phyloP scores from a whole-genome alignment of 176 grass and related monocot genomes.

The Canna indica region DNA sequence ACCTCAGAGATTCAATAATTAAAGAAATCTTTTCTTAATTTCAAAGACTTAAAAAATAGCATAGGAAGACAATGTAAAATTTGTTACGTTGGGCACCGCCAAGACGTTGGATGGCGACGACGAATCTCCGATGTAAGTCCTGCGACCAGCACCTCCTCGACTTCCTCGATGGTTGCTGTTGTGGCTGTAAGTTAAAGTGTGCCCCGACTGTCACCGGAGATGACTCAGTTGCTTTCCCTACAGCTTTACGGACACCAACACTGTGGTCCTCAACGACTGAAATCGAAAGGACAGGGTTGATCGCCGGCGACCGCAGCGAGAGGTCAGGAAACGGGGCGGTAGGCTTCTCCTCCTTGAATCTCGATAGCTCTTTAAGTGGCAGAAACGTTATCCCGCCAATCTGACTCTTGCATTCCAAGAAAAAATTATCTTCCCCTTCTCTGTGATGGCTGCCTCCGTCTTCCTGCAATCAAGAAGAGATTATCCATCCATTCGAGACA shows the following conservation, averaged over 20 bases:
- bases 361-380: neutral
- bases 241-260: neutral
- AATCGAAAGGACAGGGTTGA: neutral
- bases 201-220: neutral
- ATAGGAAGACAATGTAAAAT: neutral
- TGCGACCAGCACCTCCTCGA: conserved; percentile 80
- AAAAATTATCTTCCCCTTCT: neutral
- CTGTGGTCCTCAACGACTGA: neutral
- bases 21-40: neutral
- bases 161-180: conserved; percentile 43
- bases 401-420: neutral
- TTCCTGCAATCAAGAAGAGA: neutral
- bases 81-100: conserved; percentile 61
- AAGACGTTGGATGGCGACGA: conserved; percentile 62
- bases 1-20: neutral
- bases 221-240: neutral
- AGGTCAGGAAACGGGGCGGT: neutral
- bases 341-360: conserved; percentile 1
- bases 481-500: neutral
- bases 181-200: conserved; percentile 2
- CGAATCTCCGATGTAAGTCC: conserved; percentile 74
- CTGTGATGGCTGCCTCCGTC: neutral
- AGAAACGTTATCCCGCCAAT: neutral
- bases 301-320: neutral
- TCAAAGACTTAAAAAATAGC: too few species aligned